Conservation (phyloP, 306 rosid genomes). For the Coriaria nepalensis region DNA sequence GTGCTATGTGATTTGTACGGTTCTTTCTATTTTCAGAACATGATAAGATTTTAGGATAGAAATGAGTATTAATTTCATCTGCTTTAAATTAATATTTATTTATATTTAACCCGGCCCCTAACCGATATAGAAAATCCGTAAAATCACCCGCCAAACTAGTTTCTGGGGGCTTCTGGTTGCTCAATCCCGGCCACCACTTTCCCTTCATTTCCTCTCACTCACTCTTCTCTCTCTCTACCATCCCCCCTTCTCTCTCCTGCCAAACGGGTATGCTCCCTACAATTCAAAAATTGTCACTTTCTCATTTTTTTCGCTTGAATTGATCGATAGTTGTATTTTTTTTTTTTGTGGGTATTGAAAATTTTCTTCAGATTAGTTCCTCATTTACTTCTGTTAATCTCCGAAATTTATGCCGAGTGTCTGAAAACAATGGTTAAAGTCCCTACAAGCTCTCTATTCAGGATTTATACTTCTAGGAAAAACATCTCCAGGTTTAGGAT, state of each 20-base stretch:
- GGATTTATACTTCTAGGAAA: conserved; percentile 31
- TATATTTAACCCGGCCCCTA: too few species aligned
- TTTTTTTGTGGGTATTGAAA: background rate
- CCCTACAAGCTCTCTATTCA: conserved; percentile 29
- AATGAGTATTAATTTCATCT: too few species aligned
- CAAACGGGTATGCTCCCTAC: conserved; percentile 7
- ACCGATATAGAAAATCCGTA: too few species aligned
- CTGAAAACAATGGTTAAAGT: conserved; percentile 46
- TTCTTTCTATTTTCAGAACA: too few species aligned
- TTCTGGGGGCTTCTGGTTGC: conserved; percentile 11
- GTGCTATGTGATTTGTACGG: too few species aligned
- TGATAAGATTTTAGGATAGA: too few species aligned
- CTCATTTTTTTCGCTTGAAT: background rate
- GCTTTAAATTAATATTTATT: too few species aligned
- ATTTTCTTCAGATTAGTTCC: background rate
- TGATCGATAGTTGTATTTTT: background rate
- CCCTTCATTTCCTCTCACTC: conserved; percentile 20
- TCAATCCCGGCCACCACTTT: conserved; percentile 12
- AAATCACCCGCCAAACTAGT: background rate
- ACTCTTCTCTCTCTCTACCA: conserved; percentile 11
- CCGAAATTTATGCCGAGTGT: background rate
- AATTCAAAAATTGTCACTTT: background rate
- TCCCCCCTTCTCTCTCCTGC: background rate
- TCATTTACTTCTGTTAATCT: background rate
- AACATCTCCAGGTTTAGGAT: conserved; percentile 22